A percentile compares a stretch with the other conserved stretches of the same genome.
Conservation (phyloP, 306 rosid genomes). For the Urtica urens region DNA sequence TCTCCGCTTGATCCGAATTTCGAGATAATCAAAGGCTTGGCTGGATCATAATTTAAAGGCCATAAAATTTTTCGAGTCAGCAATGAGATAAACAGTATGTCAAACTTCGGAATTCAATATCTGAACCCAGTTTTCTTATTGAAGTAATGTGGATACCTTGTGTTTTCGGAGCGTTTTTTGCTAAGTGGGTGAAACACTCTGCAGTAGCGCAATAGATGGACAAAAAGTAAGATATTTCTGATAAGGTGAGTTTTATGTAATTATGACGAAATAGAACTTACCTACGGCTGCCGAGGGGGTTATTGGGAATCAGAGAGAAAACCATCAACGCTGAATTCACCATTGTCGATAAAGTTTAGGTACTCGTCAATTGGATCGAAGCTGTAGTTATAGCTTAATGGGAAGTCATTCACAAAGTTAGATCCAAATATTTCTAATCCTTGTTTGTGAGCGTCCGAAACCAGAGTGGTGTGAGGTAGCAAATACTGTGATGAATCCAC, state of each 20-base stretch:
- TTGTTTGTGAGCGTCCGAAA: slow-evolving; percentile 65
- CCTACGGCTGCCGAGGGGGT: slow-evolving; percentile 64
- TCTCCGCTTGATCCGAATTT: slow-evolving; percentile 87
- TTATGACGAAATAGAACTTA: slow-evolving; percentile 19
- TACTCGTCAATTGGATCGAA: slow-evolving; percentile 70
- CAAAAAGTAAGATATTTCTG: no score
- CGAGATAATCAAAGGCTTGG: slow-evolving; percentile 54
- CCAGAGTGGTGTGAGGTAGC: slow-evolving; percentile 54
- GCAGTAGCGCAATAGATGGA: slow-evolving; percentile 27
- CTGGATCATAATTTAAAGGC: slow-evolving; percentile 30
- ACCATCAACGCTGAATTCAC: slow-evolving; percentile 70
- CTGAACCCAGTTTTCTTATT: background rate
- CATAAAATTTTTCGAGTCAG: slow-evolving; percentile 4
- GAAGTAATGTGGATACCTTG: slow-evolving; percentile 40
- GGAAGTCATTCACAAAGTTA: slow-evolving; percentile 50
- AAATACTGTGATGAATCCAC: slow-evolving; percentile 34
- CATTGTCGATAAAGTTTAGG: slow-evolving; percentile 58
- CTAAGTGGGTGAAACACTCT: slow-evolving; percentile 74
- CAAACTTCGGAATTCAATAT: background rate
- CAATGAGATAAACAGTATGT: no score
- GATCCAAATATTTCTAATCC: slow-evolving; percentile 65
- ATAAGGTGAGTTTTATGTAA: no score
- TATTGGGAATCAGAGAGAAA: slow-evolving; percentile 69
- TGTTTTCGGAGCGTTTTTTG: slow-evolving; percentile 31
- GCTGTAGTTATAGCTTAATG: slow-evolving; percentile 54